Evolutionary conservation across 164 flowering plant genomes (phyloP), one percentile per base, ranked within the genome.

Genomic region (Sextonia rubra): DNA sequence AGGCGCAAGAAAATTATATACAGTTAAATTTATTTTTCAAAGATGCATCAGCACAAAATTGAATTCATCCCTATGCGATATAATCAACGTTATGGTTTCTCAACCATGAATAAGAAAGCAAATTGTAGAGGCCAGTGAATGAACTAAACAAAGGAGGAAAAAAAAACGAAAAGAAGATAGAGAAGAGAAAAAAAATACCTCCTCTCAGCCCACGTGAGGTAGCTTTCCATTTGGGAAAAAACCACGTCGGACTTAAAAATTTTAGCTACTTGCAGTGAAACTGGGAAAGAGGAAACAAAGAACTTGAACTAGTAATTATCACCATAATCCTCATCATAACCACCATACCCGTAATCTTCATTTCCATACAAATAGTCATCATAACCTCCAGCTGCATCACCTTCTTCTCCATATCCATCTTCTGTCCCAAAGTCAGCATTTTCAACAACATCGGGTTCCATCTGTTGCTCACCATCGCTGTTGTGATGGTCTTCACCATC

Each of bases 341-440:
- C 82, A 47, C 73, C 82, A 60, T 74, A 74, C 1, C 30, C 30
- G 20, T 78, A 69, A 0, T 64, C 78, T 66, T 69, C 74, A 25
- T 77, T 63, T 49, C 64, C 82, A 74, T 77, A 60, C 11, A 56
- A 23, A 14, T 64, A 72, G 20, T 75, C 73, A 9, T n/a, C 69
- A 64, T 68, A 47, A 4, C 49, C 65, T 12, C 2, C 77, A 30
- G 47, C 77, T 49, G 48, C 48, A 71, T 71, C 48, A 27, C 47
- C 72, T 29, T 75, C 80, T 56, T 77, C 75, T 29, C 63, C 77
- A 71, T 67, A 74, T 47, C 71, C 80, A 9, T 72, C 72, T 64
- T 69, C 66, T 17, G 44, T 9, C 24, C 47, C 76, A 26, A 27
- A 20, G 48, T 15, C 71, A 67, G 67, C 60, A 63, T 68, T 24